A percentile compares a stretch with the other conserved stretches of the same genome.
Conservation (phyloP, 371 early-diverging fungal species). For the Blastocladiella emersonii region DNA sequence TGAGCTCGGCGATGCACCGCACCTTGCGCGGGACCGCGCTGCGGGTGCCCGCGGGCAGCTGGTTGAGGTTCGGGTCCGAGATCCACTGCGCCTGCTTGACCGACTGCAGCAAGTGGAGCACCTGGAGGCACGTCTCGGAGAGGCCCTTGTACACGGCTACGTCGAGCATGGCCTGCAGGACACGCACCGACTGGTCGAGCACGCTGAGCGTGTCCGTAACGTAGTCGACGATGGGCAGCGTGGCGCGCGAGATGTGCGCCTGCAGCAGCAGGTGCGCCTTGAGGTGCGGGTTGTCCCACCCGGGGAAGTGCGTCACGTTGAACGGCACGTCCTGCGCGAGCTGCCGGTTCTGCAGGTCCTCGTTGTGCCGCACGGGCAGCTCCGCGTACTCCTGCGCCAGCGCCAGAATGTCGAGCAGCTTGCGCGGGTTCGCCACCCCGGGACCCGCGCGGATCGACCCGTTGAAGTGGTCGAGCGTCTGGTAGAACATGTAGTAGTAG, state of each 20-base stretch:
- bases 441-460: constrained; percentile 19
- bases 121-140: constrained; percentile 40
- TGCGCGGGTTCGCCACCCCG: constrained; percentile 25
- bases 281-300: constrained; percentile 65
- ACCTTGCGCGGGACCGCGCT: neutral
- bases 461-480: constrained; percentile 55
- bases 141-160: constrained; percentile 54
- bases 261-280: constrained; percentile 82
- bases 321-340: constrained; percentile 47
- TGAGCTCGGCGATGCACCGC: neutral
- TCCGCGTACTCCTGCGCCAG: constrained; percentile 76
- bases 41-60: constrained; percentile 45
- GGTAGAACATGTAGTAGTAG: constrained; percentile 65
- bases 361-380: constrained; percentile 82
- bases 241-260: constrained; percentile 56
- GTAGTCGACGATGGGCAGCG: constrained; percentile 68
- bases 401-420: constrained; percentile 52
- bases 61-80: constrained; percentile 49
- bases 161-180: constrained; percentile 83
- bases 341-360: constrained; percentile 67
- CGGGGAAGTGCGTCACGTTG: constrained; percentile 24
- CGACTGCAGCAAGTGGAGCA: constrained; percentile 65
- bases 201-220: constrained; percentile 82
- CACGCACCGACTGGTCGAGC: constrained; percentile 78
- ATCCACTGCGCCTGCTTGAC: constrained; percentile 82